phyloP scores from a whole-genome alignment of 495 filamentous ascomycete species.

The Penicillium tannophilum region DNA sequence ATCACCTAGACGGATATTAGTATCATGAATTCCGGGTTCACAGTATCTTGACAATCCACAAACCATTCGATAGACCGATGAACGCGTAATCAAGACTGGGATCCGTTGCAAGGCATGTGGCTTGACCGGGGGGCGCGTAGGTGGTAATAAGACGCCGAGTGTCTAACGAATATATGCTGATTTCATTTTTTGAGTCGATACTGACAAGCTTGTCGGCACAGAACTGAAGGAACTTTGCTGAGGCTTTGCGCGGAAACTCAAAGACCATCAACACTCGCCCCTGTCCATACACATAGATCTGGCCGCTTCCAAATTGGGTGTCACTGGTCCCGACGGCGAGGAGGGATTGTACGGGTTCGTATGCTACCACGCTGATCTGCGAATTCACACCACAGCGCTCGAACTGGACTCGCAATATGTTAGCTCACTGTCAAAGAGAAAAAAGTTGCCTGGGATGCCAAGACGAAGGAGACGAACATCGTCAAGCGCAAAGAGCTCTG shows the following conservation, averaged over 20 bases:
- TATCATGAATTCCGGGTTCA: background rate
- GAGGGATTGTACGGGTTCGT: conserved; percentile 91
- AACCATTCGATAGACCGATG: conserved; percentile 71
- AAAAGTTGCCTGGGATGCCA: conserved; percentile 34
- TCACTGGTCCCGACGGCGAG: conserved; percentile 90
- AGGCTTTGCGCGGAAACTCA: conserved; percentile 63
- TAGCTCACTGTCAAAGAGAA: conserved; percentile 21
- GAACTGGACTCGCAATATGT: conserved; percentile 50
- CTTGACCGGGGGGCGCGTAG: conserved; percentile 72
- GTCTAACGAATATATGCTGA: conserved; percentile 76
- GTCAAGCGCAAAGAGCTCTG: conserved; percentile 77
- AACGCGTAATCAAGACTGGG: conserved; percentile 90
- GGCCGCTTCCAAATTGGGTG: conserved; percentile 72
- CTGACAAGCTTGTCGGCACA: conserved; percentile 78
- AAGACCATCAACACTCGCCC: conserved; percentile 73
- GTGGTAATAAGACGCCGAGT: conserved; percentile 57
- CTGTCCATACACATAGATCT: conserved; percentile 91
- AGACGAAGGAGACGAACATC: conserved; percentile 65
- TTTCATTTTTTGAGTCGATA: conserved; percentile 80
- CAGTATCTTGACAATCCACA: background rate
- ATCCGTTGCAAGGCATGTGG: conserved; percentile 73
- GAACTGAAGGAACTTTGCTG: conserved; percentile 72
- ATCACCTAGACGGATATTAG: conserved; percentile 55
- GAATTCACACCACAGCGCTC: conserved; percentile 85
- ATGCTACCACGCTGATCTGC: conserved; percentile 78